Evolutionary conservation across 2,329 filamentous ascomycete genomes (phyloP), one percentile per base, ranked within the genome.

Genomic region (Penicillium sp.): DNA sequence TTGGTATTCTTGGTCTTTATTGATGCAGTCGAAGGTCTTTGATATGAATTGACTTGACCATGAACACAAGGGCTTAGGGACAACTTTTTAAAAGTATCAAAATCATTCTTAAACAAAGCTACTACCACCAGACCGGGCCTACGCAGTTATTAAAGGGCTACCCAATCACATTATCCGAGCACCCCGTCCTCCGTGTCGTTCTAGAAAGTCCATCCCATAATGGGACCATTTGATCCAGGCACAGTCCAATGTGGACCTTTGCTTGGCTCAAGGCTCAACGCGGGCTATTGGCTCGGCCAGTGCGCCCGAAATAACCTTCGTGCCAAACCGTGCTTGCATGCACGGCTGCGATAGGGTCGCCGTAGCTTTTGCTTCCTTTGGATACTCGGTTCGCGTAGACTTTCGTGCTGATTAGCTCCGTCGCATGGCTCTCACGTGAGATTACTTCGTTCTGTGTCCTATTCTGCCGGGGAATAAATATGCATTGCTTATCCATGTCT

Each of bases 301-400:
- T 47, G 47, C 47, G 47, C 47, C 47, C 51, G 44, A 53, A 38
- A 42, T 41, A 32, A 28, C 37, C 20, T 10, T 15, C 27, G n/a
- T 50, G 37, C 13, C 7, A 27, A 44, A 47, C 51, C 52, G 52
- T 54, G 52, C 45, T 42, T 35, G 13, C 44, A 37, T 42, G 32
- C 28, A 37, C 51, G 48, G 42, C 27, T 51, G 41, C 42, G 27
- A 54, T 54, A 54, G 52, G 52, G 12, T 29, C 43, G 25, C n/a
- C 12, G 12, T 25, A 6, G 8, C 2, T n/a, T 29, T 47, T 6
- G 13, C 23, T 18, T n/a, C 27, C 24, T 29, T 25, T 15, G 13
- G 31, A 33, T 40, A 25, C 42, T 27, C 43, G 48, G 48, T 37
- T 51, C 42, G 15, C 8, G 42, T 29, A 32, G 44, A 32, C 35